Evolutionary conservation across 257 asterid genomes (phyloP).

Genomic region (Fraxinus anomala): DNA sequence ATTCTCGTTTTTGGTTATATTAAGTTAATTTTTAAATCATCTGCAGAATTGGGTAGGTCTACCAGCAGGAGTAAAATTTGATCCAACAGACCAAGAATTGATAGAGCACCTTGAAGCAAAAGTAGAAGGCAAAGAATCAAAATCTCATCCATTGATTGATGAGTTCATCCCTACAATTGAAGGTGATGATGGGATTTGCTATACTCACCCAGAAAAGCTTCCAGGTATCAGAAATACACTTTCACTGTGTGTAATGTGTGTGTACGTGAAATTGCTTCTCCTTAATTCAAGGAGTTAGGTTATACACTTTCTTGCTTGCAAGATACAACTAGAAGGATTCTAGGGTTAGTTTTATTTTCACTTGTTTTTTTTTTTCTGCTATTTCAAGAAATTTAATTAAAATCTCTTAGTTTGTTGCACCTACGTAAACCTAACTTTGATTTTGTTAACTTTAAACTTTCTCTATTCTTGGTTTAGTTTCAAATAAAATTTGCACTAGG

Average conservation of each 20-base stretch:
- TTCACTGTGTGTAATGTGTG: constrained; percentile 2
- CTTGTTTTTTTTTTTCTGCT: background rate
- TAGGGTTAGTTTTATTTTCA: constrained; percentile 45
- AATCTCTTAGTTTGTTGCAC: constrained; percentile 43
- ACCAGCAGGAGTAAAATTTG: constrained; percentile 99
- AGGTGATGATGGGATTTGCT: constrained; percentile 74
- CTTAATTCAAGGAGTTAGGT: constrained; percentile 52
- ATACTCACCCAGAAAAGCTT: constrained; percentile 72
- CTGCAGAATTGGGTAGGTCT: constrained; percentile 94
- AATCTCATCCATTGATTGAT: constrained; percentile 94
- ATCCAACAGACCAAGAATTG: constrained; percentile 97
- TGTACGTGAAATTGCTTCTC: background rate
- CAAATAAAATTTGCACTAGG: background rate
- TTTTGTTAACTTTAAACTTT: background rate
- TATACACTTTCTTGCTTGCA: constrained; percentile 18
- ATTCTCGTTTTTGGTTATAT: background rate
- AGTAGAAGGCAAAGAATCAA: constrained; percentile 72
- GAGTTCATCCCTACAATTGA: constrained; percentile 70
- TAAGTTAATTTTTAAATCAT: background rate
- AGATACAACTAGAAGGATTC: constrained; percentile 26
- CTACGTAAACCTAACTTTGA: constrained; percentile 64
- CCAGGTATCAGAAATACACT: constrained; percentile 44
- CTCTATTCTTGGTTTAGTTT: background rate
- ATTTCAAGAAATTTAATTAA: constrained; percentile 3
- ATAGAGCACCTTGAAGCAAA: constrained; percentile 96